Conservation (phyloP, 345 rosid species). For the Kernera saxatilis region DNA sequence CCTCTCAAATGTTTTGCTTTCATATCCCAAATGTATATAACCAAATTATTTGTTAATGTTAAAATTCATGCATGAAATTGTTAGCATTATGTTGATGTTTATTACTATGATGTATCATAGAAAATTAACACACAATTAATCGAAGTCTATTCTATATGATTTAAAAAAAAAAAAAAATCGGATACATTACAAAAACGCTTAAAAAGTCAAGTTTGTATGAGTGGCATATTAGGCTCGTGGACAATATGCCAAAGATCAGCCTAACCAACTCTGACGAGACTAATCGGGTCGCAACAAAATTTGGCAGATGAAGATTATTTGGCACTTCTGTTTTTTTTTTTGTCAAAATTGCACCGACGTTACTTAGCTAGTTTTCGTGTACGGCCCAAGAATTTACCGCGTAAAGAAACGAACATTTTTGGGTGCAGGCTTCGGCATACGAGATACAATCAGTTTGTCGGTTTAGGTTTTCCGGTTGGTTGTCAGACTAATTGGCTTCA, state of each 20-base stretch:
- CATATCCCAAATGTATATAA: neutral
- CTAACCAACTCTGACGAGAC: slow-evolving; percentile 6
- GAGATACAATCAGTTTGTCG: too few relatives aligned
- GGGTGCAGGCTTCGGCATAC: neutral
- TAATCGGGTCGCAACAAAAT: slow-evolving; percentile 8
- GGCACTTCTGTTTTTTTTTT: neutral
- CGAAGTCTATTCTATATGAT: neutral
- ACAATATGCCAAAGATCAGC: slow-evolving; percentile 23
- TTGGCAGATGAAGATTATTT: slow-evolving; percentile 17
- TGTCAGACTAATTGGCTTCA: too few relatives aligned
- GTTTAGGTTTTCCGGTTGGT: too few relatives aligned
- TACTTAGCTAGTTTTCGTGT: neutral
- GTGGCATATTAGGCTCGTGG: slow-evolving; percentile 10
- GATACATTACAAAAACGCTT: neutral
- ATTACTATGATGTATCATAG: neutral
- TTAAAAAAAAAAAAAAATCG: neutral
- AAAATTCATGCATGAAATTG: neutral
- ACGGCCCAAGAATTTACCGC: neutral
- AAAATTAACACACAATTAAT: neutral
- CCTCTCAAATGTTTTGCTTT: neutral
- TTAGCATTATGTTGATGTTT: neutral
- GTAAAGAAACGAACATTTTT: neutral
- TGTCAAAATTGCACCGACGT: slow-evolving; percentile 15
- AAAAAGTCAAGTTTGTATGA: slow-evolving; percentile 10
- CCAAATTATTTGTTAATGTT: neutral